Percentiles rank a stretch among this genome's conserved stretches.
These are phyloP conservation scores for Cyclospora cayetanensis DNA, from an alignment of 169 alveolate species.

Conservation along the genomic window DNA sequence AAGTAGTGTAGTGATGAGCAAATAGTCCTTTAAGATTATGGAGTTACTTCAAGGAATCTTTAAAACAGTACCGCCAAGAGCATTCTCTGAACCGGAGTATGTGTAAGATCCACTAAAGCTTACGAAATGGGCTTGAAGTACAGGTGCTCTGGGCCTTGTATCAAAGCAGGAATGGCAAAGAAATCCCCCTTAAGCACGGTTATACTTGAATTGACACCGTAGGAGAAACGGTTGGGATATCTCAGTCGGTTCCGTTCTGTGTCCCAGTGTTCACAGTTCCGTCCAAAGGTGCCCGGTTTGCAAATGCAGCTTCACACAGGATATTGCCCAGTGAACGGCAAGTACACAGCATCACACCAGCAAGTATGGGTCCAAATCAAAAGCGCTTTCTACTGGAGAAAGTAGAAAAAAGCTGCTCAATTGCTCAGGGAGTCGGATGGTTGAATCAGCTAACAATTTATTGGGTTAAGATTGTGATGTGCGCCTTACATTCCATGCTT, in stretches of 20 bases:
- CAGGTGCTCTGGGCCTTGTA: constrained; percentile 37
- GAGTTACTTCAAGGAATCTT: too few relatives aligned
- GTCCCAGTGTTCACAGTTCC: constrained; percentile 51
- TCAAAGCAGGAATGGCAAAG: constrained; percentile 35
- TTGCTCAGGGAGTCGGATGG: not conserved
- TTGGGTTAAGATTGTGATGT: not conserved
- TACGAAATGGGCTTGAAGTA: constrained; percentile 41
- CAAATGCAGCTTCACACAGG: constrained; percentile 43
- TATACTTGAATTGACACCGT: constrained; percentile 31
- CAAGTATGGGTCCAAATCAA: not conserved
- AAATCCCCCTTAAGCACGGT: constrained; percentile 16
- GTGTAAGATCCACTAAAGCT: not conserved
- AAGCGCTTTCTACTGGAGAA: not conserved
- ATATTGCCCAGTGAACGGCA: too few relatives aligned
- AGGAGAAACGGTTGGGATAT: constrained; percentile 46
- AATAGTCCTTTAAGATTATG: too few relatives aligned
- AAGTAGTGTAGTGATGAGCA: too few relatives aligned
- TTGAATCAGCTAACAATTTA: not conserved
- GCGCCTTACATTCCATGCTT: constrained; percentile 50
- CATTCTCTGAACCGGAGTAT: too few relatives aligned
- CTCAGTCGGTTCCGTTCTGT: constrained; percentile 51
- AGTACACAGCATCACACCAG: not conserved
- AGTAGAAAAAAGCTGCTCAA: not conserved
- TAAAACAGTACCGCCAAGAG: too few relatives aligned
- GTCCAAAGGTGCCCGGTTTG: constrained; percentile 57